Percentiles rank a stretch among this genome's conserved stretches.
phyloP scores from a whole-genome alignment of 1,284 basidiomycete species.

The Takashimella tepidaria region DNA sequence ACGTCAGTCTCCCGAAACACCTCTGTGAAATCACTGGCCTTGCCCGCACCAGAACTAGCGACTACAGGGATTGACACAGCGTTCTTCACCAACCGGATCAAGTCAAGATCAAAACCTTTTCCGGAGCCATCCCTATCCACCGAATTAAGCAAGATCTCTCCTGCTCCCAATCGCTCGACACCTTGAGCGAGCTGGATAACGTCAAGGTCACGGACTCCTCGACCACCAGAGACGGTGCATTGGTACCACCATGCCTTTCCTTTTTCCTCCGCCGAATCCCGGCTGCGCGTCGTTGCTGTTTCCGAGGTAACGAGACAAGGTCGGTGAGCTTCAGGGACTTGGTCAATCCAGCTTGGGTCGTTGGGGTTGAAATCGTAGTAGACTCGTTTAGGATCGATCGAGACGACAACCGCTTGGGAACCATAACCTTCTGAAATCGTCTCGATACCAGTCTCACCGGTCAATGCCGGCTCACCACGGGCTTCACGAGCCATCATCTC shows the following conservation, averaged over 20 bases:
- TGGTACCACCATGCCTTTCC: conserved; percentile 97
- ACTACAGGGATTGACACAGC: conserved; percentile 87
- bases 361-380: conserved; percentile 61
- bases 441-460: conserved; percentile 74
- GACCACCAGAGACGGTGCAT: conserved; percentile 92
- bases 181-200: conserved; percentile 87
- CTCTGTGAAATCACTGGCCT: conserved; percentile 72
- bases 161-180: conserved; percentile 83
- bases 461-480: conserved; percentile 50
- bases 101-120: conserved; percentile 82
- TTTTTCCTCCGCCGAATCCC: conserved; percentile 54
- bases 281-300: conserved; percentile 47
- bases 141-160: conserved; percentile 92
- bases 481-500: conserved; percentile 58
- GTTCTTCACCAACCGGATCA: conserved; percentile 70
- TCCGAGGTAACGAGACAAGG: conserved; percentile 45
- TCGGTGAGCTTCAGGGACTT: conserved; percentile 54
- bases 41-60: conserved; percentile 89
- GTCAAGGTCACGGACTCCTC: conserved; percentile 81
- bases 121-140: conserved; percentile 96
- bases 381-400: conserved; percentile 86
- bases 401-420: conserved; percentile 96
- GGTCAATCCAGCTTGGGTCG: conserved; percentile 55
- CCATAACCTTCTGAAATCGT: conserved; percentile 88
- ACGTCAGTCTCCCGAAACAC: conserved; percentile 74